A percentile compares a stretch with the other conserved stretches of the same genome.
phyloP scores from a whole-genome alignment of 768 basidiomycete genomes.

The Mycena crocata region DNA sequence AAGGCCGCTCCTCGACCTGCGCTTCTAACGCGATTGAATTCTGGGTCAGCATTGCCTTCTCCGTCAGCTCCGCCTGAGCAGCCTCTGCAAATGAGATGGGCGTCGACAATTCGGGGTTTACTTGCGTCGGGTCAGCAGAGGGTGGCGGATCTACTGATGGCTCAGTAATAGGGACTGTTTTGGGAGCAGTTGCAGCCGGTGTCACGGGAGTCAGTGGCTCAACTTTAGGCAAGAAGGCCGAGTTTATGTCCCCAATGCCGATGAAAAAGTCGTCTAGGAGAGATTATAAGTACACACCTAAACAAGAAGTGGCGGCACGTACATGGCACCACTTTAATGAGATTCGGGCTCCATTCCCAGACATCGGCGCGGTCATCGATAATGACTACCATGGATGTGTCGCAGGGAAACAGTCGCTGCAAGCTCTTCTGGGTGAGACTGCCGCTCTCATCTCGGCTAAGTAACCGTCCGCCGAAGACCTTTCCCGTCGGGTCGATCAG shows the following conservation, averaged over 20 bases:
- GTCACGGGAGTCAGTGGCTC: conserved; percentile 60
- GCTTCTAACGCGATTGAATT: conserved; percentile 85
- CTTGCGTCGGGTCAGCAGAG: conserved; percentile 43
- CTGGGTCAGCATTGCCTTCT: conserved; percentile 70
- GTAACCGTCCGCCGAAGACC: conserved; percentile 87
- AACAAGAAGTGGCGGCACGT: conserved; percentile 34
- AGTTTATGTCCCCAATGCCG: conserved; percentile 98
- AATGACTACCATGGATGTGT: conserved; percentile 98
- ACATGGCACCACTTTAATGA: conserved; percentile 98
- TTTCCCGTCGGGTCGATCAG: conserved; percentile 91
- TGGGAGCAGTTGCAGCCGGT: conserved; percentile 35
- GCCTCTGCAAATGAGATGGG: conserved; percentile 38
- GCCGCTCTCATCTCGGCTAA: conserved; percentile 96
- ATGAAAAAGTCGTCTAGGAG: conserved; percentile 93
- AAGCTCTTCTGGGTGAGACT: conserved; percentile 94
- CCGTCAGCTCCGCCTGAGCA: conserved; percentile 57
- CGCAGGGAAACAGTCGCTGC: conserved; percentile 93
- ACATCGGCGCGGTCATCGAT: conserved; percentile 99
- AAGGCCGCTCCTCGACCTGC: conserved; percentile 86
- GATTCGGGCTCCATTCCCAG: conserved; percentile 97
- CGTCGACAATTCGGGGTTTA: conserved; percentile 7
- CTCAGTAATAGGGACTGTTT: conserved; percentile 17
- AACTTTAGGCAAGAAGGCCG: conserved; percentile 88
- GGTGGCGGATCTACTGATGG: conserved; percentile 22
- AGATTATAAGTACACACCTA: conserved; percentile 26